A percentile compares a stretch with the other conserved stretches of the same genome.
phyloP scores from a whole-genome alignment of 2,329 filamentous ascomycete genomes.

The Coniochaeta prunicola region DNA sequence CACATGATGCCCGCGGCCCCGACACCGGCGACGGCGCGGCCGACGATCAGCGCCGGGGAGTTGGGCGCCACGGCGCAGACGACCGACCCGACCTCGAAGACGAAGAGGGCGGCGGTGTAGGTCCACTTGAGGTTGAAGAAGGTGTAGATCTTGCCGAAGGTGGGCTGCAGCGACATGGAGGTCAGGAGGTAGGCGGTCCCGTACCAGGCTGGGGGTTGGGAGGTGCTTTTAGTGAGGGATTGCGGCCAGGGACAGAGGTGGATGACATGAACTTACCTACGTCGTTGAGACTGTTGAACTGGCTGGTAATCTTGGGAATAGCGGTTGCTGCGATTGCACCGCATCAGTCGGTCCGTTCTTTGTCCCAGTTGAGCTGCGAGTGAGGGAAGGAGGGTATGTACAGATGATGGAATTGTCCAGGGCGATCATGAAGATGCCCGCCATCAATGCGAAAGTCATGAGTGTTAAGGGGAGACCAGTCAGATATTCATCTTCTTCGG shows the following conservation, averaged over 20 bases:
- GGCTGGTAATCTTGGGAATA: constrained; percentile 21
- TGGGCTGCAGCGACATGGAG: constrained; percentile 34
- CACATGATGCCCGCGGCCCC: constrained; percentile 23
- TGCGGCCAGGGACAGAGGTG: constrained; percentile 29
- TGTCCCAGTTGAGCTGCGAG: background rate
- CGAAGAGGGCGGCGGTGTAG: constrained; percentile 21
- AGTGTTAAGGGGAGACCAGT: constrained; percentile 29
- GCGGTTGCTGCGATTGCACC: constrained; percentile 23
- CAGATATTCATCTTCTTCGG: constrained; percentile 27
- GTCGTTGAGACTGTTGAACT: constrained; percentile 27
- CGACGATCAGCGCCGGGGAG: constrained; percentile 23
- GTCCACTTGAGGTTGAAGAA: constrained; percentile 24
- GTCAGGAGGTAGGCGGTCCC: constrained; percentile 47
- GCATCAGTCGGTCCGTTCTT: background rate
- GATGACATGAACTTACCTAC: constrained; percentile 34
- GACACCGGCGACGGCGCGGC: constrained; percentile 26
- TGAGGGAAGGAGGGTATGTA: background rate
- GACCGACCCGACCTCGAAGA: constrained; percentile 29
- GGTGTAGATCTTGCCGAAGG: constrained; percentile 28
- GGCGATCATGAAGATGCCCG: constrained; percentile 42
- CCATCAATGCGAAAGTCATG: constrained; percentile 37
- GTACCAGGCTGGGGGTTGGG: constrained; percentile 37
- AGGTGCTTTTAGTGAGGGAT: constrained; percentile 48
- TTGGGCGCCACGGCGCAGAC: constrained; percentile 25
- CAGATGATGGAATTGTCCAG: constrained; percentile 32